Percentiles rank a stretch among this genome's conserved stretches.
These are phyloP conservation scores for Coemansia furcata DNA, from an alignment of 192 early-diverging fungal genomes.

Conservation along the genomic window DNA sequence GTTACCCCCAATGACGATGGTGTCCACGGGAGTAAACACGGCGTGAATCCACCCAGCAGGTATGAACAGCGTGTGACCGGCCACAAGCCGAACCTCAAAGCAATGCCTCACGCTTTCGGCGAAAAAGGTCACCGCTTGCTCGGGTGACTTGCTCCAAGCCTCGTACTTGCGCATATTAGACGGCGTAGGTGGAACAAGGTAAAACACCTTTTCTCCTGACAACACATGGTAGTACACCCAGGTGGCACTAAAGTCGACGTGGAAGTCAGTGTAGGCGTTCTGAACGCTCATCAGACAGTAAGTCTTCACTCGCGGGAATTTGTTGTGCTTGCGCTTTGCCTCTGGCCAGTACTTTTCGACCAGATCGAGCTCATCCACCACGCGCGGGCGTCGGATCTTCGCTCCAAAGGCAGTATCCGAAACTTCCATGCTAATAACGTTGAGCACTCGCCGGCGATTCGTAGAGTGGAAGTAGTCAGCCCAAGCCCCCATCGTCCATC, in stretches of 20 bases:
- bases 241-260: constrained; percentile 81
- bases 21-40: constrained; percentile 82
- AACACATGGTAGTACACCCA: constrained; percentile 93
- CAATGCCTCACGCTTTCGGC: constrained; percentile 82
- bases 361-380: constrained; percentile 88
- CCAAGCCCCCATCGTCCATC: constrained; percentile 83
- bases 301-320: constrained; percentile 84
- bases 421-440: constrained; percentile 89
- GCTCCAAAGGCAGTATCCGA: constrained; percentile 67
- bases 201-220: constrained; percentile 83
- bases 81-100: constrained; percentile 67
- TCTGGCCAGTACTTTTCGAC: constrained; percentile 84
- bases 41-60: constrained; percentile 98
- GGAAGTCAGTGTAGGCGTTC: constrained; percentile 89
- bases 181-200: constrained; percentile 81
- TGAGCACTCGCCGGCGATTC: constrained; percentile 70
- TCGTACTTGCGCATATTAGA: constrained; percentile 86
- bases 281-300: constrained; percentile 94
- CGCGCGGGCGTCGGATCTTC: constrained; percentile 66
- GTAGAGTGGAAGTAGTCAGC: constrained; percentile 69
- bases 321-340: constrained; percentile 55
- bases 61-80: constrained; percentile 91
- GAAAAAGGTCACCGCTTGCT: constrained; percentile 67
- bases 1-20: constrained; percentile 92
- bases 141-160: constrained; percentile 85